Conservation (phyloP, 805 yeast species). For the Yueomyces sp. region DNA sequence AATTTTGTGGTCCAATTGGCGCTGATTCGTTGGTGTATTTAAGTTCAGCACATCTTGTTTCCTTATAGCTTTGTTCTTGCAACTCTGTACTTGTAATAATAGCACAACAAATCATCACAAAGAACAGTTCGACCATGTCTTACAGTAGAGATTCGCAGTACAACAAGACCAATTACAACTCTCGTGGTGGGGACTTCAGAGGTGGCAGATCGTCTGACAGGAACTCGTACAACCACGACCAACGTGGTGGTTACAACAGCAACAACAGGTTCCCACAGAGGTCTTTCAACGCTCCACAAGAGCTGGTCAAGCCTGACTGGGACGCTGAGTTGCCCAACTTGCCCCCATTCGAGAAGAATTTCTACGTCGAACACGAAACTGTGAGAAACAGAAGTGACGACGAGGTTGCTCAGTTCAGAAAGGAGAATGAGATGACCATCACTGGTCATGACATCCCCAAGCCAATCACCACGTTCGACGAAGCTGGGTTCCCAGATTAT, state of each 20-base stretch:
- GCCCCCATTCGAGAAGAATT: constrained; percentile 90
- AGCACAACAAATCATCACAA: constrained; percentile 4
- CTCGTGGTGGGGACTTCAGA: constrained; percentile 30
- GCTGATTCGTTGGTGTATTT: no score
- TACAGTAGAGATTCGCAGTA: constrained; percentile 25
- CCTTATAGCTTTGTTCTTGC: no score
- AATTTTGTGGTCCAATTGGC: no score
- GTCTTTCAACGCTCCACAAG: constrained; percentile 20
- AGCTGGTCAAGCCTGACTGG: constrained; percentile 57
- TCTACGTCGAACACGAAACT: constrained; percentile 72
- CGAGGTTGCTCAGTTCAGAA: constrained; percentile 68
- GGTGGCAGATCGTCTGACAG: constrained; percentile 28
- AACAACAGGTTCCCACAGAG: constrained; percentile 2
- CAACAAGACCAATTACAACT: constrained; percentile 24
- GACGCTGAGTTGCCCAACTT: constrained; percentile 45
- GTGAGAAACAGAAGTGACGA: constrained; percentile 64
- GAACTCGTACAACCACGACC: constrained; percentile 24
- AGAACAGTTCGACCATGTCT: constrained; percentile 14
- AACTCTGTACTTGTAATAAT: not conserved
- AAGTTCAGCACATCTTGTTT: no score
- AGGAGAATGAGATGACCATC: constrained; percentile 73
- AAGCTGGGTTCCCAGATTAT: constrained; percentile 95
- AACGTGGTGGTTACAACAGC: constrained; percentile 24
- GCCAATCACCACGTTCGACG: constrained; percentile 86
- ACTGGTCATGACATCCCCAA: constrained; percentile 80